Conservation (phyloP, 148 eudicot genomes). For the Pharnaceum exiguum region DNA sequence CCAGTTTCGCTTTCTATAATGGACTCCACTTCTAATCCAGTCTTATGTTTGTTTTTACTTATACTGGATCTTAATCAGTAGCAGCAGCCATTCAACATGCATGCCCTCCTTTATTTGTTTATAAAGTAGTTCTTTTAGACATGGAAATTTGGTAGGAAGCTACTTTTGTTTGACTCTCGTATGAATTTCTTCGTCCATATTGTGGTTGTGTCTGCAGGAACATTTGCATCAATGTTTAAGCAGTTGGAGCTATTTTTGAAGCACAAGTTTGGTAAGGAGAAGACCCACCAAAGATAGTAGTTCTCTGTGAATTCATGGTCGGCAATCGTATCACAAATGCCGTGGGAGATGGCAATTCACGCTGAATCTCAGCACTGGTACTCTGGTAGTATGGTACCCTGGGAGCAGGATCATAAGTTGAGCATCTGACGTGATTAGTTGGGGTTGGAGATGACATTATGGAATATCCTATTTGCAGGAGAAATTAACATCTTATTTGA, state of each 20-base stretch:
- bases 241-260: slow-evolving; percentile 53
- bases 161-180: not conserved
- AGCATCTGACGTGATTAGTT: no score
- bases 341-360: no score
- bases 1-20: not conserved
- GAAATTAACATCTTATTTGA: no score
- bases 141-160: no score
- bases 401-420: no score
- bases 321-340: no score
- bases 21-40: no score
- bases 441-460: not conserved
- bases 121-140: no score
- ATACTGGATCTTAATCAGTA: not conserved
- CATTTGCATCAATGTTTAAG: slow-evolving; percentile 42
- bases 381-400: no score
- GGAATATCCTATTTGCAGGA: not conserved
- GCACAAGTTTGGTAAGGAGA: slow-evolving; percentile 44
- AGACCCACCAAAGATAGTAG: not conserved
- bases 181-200: no score
- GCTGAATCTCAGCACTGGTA: no score
- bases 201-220: slow-evolving; percentile 33
- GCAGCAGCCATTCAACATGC: no score
- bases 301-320: not conserved
- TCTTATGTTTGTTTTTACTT: not conserved
- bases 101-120: not conserved